phyloP scores from a whole-genome alignment of 2,329 filamentous ascomycete genomes.

The Colletotrichum sidae region DNA sequence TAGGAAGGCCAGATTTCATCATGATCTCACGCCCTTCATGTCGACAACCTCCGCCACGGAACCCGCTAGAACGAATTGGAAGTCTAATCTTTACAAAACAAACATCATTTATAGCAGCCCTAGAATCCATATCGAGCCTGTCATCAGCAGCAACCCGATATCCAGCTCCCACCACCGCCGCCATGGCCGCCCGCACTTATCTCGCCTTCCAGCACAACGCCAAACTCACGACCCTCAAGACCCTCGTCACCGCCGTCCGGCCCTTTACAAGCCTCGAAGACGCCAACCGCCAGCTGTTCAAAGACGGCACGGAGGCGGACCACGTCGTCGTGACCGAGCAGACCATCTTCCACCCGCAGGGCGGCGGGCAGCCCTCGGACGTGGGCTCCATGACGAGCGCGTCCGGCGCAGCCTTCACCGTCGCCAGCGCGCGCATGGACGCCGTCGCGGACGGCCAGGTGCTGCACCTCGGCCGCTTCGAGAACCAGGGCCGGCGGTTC shows the following conservation, averaged over 20 bases:
- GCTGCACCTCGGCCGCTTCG: constrained; percentile 74
- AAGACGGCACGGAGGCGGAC: constrained; percentile 61
- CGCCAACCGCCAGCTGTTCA: constrained; percentile 67
- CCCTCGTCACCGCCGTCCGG: constrained; percentile 58
- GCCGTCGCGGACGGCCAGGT: constrained; percentile 63
- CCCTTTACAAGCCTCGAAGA: constrained; percentile 63
- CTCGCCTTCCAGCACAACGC: constrained; percentile 59
- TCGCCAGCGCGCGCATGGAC: constrained; percentile 68
- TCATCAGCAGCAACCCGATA: background rate
- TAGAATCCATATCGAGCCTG: background rate
- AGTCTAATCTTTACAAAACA: too few species aligned
- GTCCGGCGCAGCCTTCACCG: constrained; percentile 56
- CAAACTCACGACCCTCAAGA: constrained; percentile 56
- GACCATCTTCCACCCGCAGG: constrained; percentile 83
- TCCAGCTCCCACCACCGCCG: background rate
- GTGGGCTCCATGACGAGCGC: constrained; percentile 64
- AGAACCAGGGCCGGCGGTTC: constrained; percentile 47
- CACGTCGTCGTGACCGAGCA: constrained; percentile 70
- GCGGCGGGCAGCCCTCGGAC: constrained; percentile 80
- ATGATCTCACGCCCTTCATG: too few species aligned
- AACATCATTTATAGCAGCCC: too few species aligned
- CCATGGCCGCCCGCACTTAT: constrained; percentile 48
- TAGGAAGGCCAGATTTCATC: too few species aligned
- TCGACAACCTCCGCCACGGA: too few species aligned
- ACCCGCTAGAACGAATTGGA: too few species aligned